phyloP scores from a whole-genome alignment of 2,329 filamentous ascomycete genomes.

The Phialemoniopsis sp. region DNA sequence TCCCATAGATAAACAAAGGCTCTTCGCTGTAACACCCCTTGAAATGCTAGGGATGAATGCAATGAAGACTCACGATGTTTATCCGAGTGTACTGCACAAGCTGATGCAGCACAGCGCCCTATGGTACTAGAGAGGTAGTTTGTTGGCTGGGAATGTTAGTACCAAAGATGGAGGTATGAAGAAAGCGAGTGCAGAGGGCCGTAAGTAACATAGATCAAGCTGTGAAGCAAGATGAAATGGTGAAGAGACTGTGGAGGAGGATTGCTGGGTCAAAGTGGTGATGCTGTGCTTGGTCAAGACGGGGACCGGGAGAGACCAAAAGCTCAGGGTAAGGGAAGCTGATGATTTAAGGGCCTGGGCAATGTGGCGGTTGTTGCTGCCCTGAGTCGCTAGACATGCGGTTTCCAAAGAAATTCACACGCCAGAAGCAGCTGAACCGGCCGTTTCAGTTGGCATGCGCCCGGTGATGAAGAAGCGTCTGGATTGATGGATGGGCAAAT shows the following conservation, averaged over 20 bases:
- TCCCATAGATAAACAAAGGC: too few species aligned
- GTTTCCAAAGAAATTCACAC: constrained; percentile 27
- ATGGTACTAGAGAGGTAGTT: too few species aligned
- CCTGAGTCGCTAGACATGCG: too few species aligned
- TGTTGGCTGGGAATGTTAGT: constrained; percentile 33
- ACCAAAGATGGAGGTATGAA: constrained; percentile 50
- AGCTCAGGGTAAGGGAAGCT: constrained; percentile 7
- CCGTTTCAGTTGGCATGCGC: too few species aligned
- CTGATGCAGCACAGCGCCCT: too few species aligned
- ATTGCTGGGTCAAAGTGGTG: constrained; percentile 34
- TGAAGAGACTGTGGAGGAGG: constrained; percentile 36
- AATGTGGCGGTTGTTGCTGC: too few species aligned
- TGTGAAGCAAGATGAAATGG: constrained; percentile 53
- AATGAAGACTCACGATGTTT: too few species aligned
- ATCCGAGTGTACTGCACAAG: too few species aligned
- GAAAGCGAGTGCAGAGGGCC: constrained; percentile 46
- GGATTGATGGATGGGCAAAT: too few species aligned
- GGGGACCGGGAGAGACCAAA: constrained; percentile 19
- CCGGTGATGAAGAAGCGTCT: too few species aligned
- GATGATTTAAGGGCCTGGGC: constrained; percentile 2
- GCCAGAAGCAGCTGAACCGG: constrained; percentile 12
- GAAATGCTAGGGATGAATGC: too few species aligned
- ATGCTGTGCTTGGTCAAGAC: constrained; percentile 38
- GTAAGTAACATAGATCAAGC: constrained; percentile 56
- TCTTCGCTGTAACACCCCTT: too few species aligned